These are phyloP conservation scores for Pinus albicaulis DNA, from an alignment of 75 land plant species.

Conservation along the genomic window DNA sequence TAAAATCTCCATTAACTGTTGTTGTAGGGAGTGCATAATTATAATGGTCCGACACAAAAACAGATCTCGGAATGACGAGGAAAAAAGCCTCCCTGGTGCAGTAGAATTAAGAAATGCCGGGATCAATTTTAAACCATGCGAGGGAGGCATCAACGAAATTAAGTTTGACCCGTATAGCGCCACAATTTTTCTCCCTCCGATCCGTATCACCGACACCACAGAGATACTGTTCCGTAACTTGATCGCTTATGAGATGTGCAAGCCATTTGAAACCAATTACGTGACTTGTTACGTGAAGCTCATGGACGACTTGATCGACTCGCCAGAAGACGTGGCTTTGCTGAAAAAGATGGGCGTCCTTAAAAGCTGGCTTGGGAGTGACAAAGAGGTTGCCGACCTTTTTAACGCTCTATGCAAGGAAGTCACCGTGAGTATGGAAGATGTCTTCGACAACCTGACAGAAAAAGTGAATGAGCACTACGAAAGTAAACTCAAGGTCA, in stretches of 20 bases:
- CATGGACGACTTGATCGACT: not conserved
- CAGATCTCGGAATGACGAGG: slow-evolving; percentile 31
- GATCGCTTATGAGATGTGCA: slow-evolving; percentile 62
- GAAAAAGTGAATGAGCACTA: too few relatives aligned
- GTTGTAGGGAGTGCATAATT: too few relatives aligned
- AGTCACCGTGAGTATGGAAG: too few relatives aligned
- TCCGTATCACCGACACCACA: slow-evolving; percentile 36
- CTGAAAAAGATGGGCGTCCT: not conserved
- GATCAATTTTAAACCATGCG: slow-evolving; percentile 27
- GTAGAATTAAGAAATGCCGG: slow-evolving; percentile 48
- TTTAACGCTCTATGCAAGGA: too few relatives aligned
- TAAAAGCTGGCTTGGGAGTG: not conserved
- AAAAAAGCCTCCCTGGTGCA: slow-evolving; percentile 36
- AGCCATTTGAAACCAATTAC: not conserved
- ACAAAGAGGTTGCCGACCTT: too few relatives aligned
- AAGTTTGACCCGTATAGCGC: slow-evolving; percentile 36
- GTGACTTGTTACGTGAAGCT: not conserved
- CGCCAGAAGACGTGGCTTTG: not conserved
- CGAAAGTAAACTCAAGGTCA: too few relatives aligned
- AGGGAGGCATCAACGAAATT: slow-evolving; percentile 49
- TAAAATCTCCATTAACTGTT: too few relatives aligned
- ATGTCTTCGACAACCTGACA: too few relatives aligned
- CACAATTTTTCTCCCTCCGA: slow-evolving; percentile 28
- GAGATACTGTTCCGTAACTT: slow-evolving; percentile 55
- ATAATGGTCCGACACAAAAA: not conserved